Base-by-base conservation (phyloP, 108 stramenopile genomes). In the Fistulifera solaris region DNA sequence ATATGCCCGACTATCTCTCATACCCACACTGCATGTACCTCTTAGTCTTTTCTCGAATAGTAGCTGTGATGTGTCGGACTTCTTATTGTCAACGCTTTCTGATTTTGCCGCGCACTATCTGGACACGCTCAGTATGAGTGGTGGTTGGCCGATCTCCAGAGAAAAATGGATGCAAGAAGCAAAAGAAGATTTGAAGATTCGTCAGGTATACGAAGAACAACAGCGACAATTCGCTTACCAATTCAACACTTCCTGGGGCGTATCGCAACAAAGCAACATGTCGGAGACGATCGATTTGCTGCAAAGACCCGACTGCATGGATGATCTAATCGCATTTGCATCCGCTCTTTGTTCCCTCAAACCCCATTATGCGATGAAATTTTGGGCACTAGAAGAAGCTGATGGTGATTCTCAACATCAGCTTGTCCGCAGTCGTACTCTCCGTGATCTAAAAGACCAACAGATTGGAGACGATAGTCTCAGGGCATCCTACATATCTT, bases 261-360 rank as follows among this genome's bases (percentile, higher is more conserved):
- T 61, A 27, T 45, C 15, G 18, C 19, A 8, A 40, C 21, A 54
- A 54, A 17, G 16, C 21, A 48, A 13, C n/a, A 77, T 78, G 42
- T 78, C 83, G 6, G 28, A 61, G 15, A 52, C 62, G 25, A 77
- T 85, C 35, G 87, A 92, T 72, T n/a, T 88, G 13, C 65, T 79
- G 68, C 56, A 77, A 56, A 67, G 90, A 13, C 83, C 81, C 8
- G 90, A 92, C 57, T 88, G 86, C 55, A 56, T 92, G 58, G 90
- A 92, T 51, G 90, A 92, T 63, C 57, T 92, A 14, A 65, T 88
- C 40, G 86, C 86, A 0, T 55, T 92, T 38, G 84, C 78, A 1
- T 57, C 71, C 8, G 44, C 65, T 16, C 45, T 92, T 17, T 86
- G 86, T 59, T 53, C 67, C 11, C 52, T 78, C 14, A 71, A 73